Base-by-base conservation (phyloP, 768 basidiomycete genomes). In the Hortiboletus flavorubellus region DNA sequence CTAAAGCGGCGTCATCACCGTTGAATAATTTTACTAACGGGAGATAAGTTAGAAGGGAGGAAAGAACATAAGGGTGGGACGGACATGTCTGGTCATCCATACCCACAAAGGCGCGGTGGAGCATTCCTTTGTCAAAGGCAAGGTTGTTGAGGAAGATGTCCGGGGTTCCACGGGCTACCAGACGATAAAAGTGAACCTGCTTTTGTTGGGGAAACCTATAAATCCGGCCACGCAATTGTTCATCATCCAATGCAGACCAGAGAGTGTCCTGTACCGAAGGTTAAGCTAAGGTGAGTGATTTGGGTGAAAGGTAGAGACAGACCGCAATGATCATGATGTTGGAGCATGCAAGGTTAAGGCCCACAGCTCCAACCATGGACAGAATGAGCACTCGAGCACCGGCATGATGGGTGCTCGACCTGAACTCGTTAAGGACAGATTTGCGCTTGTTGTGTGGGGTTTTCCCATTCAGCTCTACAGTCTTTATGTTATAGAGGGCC, bases 61-160 rank as follows among this genome's bases (percentile, higher is more conserved):
- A 4, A 26, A 26, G 26, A 26, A 26, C 4, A 26, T 26, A 26
- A 26, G 26, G 26, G 2, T 26, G 26, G 26, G 26, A 26, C 2
- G 26, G 26, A 26, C 26, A 1, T 26, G 26, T 26, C 26, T 26
- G 26, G 23, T 43, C 26, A 10, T 44, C 26, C 8, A 44, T 29
- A 5, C 26, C 26, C 3, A 53, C 11, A 6, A 57, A 57, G 0
- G 46, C 56, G 0, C 1, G 0, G 15, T 59, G 51, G 0, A 59
- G 11, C 14, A 34, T 21, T 2, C 56, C 50, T 18, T 61, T 61
- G 37, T 59, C 50, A 40, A 68, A 65, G 1, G 55, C 51, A 8
- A 67, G 58, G 37, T 64, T 65, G 54, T 65, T 68, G 0, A 68
- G 39, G 49, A 62, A 64, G 0, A 65, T 55, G 40, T 65, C 60